These are phyloP conservation scores for Calonectria crousiana DNA, from an alignment of 2,329 filamentous ascomycete species.

Conservation along the genomic window DNA sequence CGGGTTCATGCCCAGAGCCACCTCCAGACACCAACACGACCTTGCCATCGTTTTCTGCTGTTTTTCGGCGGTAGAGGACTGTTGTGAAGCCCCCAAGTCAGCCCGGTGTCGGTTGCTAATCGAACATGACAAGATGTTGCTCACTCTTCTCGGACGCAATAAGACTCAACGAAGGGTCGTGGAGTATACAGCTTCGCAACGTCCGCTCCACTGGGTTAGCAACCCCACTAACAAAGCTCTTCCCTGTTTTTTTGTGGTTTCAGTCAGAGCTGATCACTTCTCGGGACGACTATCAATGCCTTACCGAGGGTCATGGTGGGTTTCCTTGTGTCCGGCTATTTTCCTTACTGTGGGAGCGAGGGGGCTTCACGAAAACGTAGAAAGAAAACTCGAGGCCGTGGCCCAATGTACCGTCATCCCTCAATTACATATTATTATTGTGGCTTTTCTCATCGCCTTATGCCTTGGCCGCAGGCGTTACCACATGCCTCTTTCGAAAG, in stretches of 20 bases:
- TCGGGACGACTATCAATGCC: neutral
- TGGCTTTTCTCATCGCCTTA: constrained; percentile 5
- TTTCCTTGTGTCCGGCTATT: neutral
- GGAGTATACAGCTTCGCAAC: constrained; percentile 39
- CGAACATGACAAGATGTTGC: neutral
- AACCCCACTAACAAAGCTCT: constrained; percentile 40
- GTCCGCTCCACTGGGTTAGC: constrained; percentile 35
- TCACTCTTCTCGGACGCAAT: constrained; percentile 38
- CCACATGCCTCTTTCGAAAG: constrained; percentile 26
- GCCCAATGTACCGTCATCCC: constrained; percentile 12
- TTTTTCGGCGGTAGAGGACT: constrained; percentile 38
- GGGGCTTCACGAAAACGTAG: neutral
- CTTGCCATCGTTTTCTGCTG: constrained; percentile 27
- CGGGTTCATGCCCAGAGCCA: constrained; percentile 41
- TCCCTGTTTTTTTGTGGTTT: constrained; percentile 29
- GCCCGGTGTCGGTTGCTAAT: neutral
- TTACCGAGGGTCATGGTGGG: constrained; percentile 39
- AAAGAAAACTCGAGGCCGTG: constrained; percentile 1
- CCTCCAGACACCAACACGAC: constrained; percentile 40
- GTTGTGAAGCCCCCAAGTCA: constrained; percentile 1
- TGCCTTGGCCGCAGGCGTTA: constrained; percentile 20
- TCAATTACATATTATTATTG: constrained; percentile 14
- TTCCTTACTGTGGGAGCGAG: neutral
- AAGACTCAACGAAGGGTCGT: constrained; percentile 38
- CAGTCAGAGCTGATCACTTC: neutral